These are phyloP conservation scores for Acanthochlamys bracteata DNA, from an alignment of 106 monocot genomes.

Conservation along the genomic window DNA sequence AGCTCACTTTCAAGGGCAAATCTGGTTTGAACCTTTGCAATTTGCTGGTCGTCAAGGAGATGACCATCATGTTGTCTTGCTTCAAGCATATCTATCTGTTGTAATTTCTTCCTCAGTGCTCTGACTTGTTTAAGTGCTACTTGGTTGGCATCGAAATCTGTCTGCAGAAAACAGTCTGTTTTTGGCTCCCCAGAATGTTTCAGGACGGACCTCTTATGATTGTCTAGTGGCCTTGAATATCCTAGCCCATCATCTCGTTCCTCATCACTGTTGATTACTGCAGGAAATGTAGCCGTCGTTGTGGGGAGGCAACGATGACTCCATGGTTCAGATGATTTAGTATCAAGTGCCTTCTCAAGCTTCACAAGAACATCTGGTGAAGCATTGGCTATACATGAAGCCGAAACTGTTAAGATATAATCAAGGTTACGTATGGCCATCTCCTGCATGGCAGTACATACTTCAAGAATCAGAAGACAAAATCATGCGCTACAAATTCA, in stretches of 20 bases:
- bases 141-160: slow-evolving; percentile 36
- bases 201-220: slow-evolving; percentile 14
- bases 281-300: slow-evolving; percentile 77
- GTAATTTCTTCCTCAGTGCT: slow-evolving; percentile 81
- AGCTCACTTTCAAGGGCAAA: slow-evolving; percentile 46
- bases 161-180: slow-evolving; percentile 45
- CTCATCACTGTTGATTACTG: slow-evolving; percentile 60
- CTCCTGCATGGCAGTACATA: slow-evolving; percentile 39
- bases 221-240: slow-evolving; percentile 24
- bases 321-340: slow-evolving; percentile 80
- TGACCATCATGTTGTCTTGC: slow-evolving; percentile 47
- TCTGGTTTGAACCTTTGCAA: slow-evolving; percentile 69
- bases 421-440: slow-evolving; percentile 74
- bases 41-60: slow-evolving; percentile 85
- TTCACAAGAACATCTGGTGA: slow-evolving; percentile 65
- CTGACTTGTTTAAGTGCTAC: slow-evolving; percentile 72
- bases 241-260: slow-evolving; percentile 32
- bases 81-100: slow-evolving; percentile 98
- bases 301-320: slow-evolving; percentile 79
- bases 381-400: slow-evolving; percentile 50
- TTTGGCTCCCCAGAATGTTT: slow-evolving; percentile 21
- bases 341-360: slow-evolving; percentile 77
- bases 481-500: neutral
- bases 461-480: neutral
- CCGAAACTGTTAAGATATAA: slow-evolving; percentile 70